Conservation (phyloP, 768 basidiomycete genomes). For the Podaxis pistillaris region DNA sequence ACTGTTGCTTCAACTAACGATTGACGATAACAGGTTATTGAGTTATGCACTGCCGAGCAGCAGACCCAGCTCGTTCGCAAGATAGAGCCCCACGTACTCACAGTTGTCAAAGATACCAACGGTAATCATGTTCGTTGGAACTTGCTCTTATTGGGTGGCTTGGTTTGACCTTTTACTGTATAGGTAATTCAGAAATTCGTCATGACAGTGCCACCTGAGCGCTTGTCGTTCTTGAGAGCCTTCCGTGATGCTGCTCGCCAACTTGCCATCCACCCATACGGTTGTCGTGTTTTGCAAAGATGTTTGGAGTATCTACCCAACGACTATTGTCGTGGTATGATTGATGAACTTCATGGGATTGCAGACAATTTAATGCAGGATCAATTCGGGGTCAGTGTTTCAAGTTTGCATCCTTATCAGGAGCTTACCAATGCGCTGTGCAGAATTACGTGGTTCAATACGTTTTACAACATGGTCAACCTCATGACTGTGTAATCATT, state of each 20-base stretch:
- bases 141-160: not conserved
- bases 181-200: constrained; percentile 90
- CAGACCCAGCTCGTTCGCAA: constrained; percentile 75
- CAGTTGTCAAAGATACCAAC: constrained; percentile 87
- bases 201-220: constrained; percentile 74
- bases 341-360: constrained; percentile 80
- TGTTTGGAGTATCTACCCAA: constrained; percentile 84
- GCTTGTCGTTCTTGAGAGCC: constrained; percentile 67
- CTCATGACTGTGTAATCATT: constrained; percentile 65
- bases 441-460: constrained; percentile 97
- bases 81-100: constrained; percentile 75
- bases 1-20: not conserved
- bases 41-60: constrained; percentile 75
- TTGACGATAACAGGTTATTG: constrained; percentile 61
- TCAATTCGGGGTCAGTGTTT: constrained; percentile 75
- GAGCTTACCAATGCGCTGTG: constrained; percentile 2
- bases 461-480: constrained; percentile 77
- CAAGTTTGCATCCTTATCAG: not conserved
- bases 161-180: constrained; percentile 11
- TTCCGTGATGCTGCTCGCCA: constrained; percentile 81
- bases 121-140: constrained; percentile 80
- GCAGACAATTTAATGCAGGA: constrained; percentile 79
- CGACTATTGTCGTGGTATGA: constrained; percentile 61
- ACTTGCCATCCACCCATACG: constrained; percentile 86
- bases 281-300: constrained; percentile 92